These are phyloP conservation scores for Yarrowia sp. DNA, from an alignment of 805 yeast genomes.

Conservation along the genomic window DNA sequence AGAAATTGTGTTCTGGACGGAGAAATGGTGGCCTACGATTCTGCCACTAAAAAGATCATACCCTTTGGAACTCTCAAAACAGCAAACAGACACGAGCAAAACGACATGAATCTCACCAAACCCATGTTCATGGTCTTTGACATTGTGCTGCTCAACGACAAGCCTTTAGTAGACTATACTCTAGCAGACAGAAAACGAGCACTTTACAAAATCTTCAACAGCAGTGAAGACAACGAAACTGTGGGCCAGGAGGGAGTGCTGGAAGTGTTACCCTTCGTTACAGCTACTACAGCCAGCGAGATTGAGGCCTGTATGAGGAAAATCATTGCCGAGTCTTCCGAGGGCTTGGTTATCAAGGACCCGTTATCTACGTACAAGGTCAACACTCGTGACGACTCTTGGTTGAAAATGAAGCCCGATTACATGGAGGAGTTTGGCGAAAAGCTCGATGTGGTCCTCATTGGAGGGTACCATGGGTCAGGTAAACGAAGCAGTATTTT, in stretches of 20 bases:
- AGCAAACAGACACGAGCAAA: conserved; percentile 64
- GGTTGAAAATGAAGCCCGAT: conserved; percentile 93
- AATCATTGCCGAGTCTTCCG: conserved; percentile 69
- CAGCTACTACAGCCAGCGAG: conserved; percentile 57
- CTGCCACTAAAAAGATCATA: conserved; percentile 56
- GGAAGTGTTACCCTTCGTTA: conserved; percentile 48
- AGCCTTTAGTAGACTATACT: conserved; percentile 61
- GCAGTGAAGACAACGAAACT: conserved; percentile 47
- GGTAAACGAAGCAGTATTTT: conserved; percentile 55
- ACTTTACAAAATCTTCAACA: conserved; percentile 47
- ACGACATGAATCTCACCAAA: conserved; percentile 47
- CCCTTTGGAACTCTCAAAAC: conserved; percentile 85
- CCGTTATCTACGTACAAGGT: conserved; percentile 63
- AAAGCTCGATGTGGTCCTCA: conserved; percentile 76
- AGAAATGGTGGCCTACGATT: conserved; percentile 91
- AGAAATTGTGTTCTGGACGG: conserved; percentile 72
- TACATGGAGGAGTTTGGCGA: conserved; percentile 87
- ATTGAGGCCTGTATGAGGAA: conserved; percentile 62
- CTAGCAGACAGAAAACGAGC: conserved; percentile 63
- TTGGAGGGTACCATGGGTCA: conserved; percentile 77
- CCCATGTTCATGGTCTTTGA: conserved; percentile 67
- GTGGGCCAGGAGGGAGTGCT: conserved; percentile 52
- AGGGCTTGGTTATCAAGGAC: conserved; percentile 82
- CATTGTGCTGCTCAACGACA: conserved; percentile 71
- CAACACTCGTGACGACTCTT: conserved; percentile 66